phyloP scores from a whole-genome alignment of 2,329 filamentous ascomycete species.

The Aspergillus sp. region DNA sequence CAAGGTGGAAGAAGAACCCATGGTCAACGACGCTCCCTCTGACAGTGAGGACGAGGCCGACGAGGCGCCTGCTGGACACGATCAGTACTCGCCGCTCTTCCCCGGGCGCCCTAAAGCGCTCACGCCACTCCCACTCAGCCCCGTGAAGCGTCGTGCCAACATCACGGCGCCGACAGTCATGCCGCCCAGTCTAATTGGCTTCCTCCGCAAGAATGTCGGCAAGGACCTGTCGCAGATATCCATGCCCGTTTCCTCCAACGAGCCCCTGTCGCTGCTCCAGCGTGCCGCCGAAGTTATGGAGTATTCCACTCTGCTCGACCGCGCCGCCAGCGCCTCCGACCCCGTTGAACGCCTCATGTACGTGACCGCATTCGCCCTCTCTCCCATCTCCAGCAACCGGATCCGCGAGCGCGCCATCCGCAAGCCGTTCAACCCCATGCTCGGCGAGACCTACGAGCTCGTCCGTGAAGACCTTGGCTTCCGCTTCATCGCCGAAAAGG shows the following conservation, averaged over 20 bases:
- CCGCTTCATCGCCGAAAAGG: slow-evolving; percentile 91
- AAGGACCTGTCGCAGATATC: slow-evolving; percentile 96
- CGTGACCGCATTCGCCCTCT: slow-evolving; percentile 87
- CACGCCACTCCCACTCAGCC: slow-evolving; percentile 71
- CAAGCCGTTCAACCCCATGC: slow-evolving; percentile 95
- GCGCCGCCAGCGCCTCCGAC: slow-evolving; percentile 60
- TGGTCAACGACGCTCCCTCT: slow-evolving; percentile 61
- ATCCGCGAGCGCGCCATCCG: slow-evolving; percentile 89
- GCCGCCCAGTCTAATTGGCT: slow-evolving; percentile 89
- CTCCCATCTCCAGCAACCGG: slow-evolving; percentile 76
- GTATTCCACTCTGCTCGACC: slow-evolving; percentile 81
- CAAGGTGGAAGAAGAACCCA: slow-evolving; percentile 54
- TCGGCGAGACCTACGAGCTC: slow-evolving; percentile 94
- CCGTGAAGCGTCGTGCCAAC: slow-evolving; percentile 66
- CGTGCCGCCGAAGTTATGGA: slow-evolving; percentile 88
- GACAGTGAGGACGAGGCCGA: slow-evolving; percentile 59
- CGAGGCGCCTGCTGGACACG: slow-evolving; percentile 40
- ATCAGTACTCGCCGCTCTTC: slow-evolving; percentile 60
- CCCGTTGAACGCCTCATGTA: slow-evolving; percentile 75
- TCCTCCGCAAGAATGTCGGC: slow-evolving; percentile 94
- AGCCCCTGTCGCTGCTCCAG: slow-evolving; percentile 85
- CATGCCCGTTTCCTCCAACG: slow-evolving; percentile 96
- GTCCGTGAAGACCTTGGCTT: slow-evolving; percentile 85
- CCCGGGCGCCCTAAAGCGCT: slow-evolving; percentile 76
- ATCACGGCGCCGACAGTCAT: slow-evolving; percentile 73